Evolutionary conservation across 2,329 filamentous ascomycete species (phyloP), one percentile per base, ranked within the genome.

Genomic region (Aspergillus eucalypticola): DNA sequence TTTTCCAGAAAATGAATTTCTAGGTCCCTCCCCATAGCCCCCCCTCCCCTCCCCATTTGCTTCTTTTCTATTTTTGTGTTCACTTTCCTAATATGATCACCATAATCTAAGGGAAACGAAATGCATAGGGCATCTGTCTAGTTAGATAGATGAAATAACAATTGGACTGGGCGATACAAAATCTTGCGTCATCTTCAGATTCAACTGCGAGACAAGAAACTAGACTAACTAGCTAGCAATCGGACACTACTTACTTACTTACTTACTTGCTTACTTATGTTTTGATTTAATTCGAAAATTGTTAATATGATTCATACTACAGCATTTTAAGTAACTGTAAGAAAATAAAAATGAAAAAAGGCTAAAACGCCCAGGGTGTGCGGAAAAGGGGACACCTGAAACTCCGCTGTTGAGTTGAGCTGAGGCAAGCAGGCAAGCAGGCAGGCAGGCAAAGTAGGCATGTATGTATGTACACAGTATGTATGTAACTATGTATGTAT

Each of bases 311-410:
- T 50, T 32, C 25, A 50, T 50, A 50, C 46, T 32, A 5, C 46
- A 46, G 17, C 35, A 15, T 44, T 35, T 35, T 32, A 32, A 32
- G 25, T 27, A 27, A 27, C 8, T 32, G 29, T 32, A 32, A 32
- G 29, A 32, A 25, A 21, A 7, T 25, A 25, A 54, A 13, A 17
- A 13, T 4, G 55, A 5, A 15, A 21, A 29, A 53, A 23, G 38
- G 54, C 54, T 52, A 58, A 41, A 56, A 27, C 13, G 56, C 46
- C 54, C 58, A 66, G 60, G 58, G 56, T 35, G 58, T 35, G 62
- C 53, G 58, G 59, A 54, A 62, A 55, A 49, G 48, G 55, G 58
- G 56, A 56, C 58, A 49, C 42, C 58, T 65, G 61, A 66, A 64
- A 62, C 64, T 65, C 66, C 62, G 61, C n/a, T 15, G 27, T 29